Percentiles rank a stretch among this genome's conserved stretches.
phyloP scores from a whole-genome alignment of 176 grass and related monocot genomes.

The Calamus simplicifolius region DNA sequence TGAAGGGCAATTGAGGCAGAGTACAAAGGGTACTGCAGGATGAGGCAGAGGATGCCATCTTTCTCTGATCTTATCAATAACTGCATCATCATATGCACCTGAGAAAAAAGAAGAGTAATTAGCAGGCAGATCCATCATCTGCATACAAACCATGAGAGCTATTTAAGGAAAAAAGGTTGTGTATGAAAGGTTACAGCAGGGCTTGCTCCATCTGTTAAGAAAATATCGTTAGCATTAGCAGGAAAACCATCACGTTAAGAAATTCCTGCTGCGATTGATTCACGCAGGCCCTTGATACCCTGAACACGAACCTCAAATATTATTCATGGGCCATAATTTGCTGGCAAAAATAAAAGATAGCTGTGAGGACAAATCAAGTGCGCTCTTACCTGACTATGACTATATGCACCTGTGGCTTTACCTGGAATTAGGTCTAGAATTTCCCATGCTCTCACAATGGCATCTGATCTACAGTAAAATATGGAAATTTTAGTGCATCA shows the following conservation, averaged over 20 bases:
- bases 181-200: conserved; percentile 35
- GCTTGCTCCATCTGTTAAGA: conserved; percentile 65
- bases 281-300: conserved; percentile 44
- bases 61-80: conserved; percentile 87
- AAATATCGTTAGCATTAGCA: conserved; percentile 44
- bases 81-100: conserved; percentile 99
- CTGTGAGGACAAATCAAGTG: no score
- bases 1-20: conserved; percentile 96
- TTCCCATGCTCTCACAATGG: conserved; percentile 37
- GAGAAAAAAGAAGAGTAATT: conserved; percentile 5
- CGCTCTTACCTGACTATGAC: conserved; percentile 32
- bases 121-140: background rate
- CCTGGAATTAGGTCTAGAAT: conserved; percentile 39
- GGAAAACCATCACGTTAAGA: conserved; percentile 55
- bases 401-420: conserved; percentile 47
- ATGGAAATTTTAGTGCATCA: background rate
- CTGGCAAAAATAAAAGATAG: no score
- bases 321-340: no score
- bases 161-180: no score
- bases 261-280: conserved; percentile 54
- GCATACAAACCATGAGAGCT: background rate
- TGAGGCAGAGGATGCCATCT: conserved; percentile 93
- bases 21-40: conserved; percentile 91
- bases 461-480: conserved; percentile 36
- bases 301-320: conserved; percentile 8